Evolutionary conservation across 31 red algal species (phyloP), one percentile per base, ranked within the genome.

Genomic region (Odonthalia washingtoniensis): DNA sequence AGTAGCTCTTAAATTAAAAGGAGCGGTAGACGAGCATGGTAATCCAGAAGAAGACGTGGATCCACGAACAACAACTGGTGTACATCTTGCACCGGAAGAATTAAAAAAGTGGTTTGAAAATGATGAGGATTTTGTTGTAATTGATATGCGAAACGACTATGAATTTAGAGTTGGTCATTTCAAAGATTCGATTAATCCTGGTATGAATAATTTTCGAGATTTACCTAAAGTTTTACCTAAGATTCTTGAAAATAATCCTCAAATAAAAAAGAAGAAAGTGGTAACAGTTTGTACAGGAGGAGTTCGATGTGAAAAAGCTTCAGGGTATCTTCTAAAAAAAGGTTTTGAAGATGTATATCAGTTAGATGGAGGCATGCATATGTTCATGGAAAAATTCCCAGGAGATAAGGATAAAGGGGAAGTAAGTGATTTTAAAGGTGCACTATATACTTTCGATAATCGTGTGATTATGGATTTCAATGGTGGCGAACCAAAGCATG

Each of bases 271-370:
- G 33, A 75, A 39, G 37, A 75, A 44, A 38, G 39, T 75, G 26
- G 30, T 75, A 42, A 41, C 40, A 44, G 30, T 38, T 41, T 75
- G 72, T 38, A 75, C 72, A 38, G 72, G 72, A 39, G 72, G 72
- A 30, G 37, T 75, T 39, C 72, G 72, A 28, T 75, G 72, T 38
- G 72, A 75, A 38, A 75, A 75, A 44, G 30, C 27, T 44, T 30
- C 33, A 28, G 72, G 35, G 33, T 39, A 42, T 39, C 37, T 75
- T 31, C 32, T 44, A 38, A 28, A 38, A 28, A 38, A 75, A 38
- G 72, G 72, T 39, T 75, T 75, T 41, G 72, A 44, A 38, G 72
- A 75, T 75, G 72, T 75, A 38, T 39, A 44, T 30, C 72, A 75
- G 72, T 38, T 75, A 30, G 33, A 75, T 41, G 72, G 72, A 31